Conservation (phyloP, 768 basidiomycete species). For the Phlebiopsis flavidoalba region DNA sequence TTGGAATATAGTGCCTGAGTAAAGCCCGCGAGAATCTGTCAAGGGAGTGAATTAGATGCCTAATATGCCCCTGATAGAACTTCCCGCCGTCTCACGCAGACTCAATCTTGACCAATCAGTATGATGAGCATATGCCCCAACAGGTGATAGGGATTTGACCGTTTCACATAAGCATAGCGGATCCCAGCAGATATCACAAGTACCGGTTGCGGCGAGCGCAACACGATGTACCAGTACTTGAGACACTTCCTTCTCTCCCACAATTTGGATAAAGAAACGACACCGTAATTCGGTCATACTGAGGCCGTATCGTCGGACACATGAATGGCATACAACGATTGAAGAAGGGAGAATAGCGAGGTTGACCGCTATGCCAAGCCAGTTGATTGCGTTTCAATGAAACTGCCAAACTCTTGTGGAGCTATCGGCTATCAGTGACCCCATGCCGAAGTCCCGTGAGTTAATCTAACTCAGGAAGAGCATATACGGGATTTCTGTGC, state of each 20-base stretch:
- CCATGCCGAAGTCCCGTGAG: not conserved
- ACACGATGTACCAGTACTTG: constrained; percentile 38
- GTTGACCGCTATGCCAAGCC: constrained; percentile 70
- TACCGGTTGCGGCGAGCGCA: constrained; percentile 46
- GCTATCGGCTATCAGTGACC: constrained; percentile 33
- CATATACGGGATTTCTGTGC: not conserved
- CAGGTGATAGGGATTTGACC: constrained; percentile 41
- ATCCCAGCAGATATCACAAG: constrained; percentile 70
- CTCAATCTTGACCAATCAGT: constrained; percentile 66
- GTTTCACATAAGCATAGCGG: constrained; percentile 74
- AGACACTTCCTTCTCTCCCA: not conserved
- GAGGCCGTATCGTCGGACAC: constrained; percentile 56
- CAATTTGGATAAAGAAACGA: constrained; percentile 22
- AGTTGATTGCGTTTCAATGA: constrained; percentile 70
- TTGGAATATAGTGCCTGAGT: constrained; percentile 72
- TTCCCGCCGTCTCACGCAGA: not conserved
- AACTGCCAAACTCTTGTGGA: constrained; percentile 57
- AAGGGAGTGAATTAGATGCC: not conserved
- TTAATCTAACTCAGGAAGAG: no score
- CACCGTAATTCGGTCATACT: constrained; percentile 63
- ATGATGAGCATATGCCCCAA: constrained; percentile 60
- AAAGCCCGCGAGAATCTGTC: constrained; percentile 55
- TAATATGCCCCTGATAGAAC: not conserved
- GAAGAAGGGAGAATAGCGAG: constrained; percentile 61
- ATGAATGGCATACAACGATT: constrained; percentile 54